These are phyloP conservation scores for Trapa incisa DNA, from an alignment of 345 rosid species.

Conservation along the genomic window DNA sequence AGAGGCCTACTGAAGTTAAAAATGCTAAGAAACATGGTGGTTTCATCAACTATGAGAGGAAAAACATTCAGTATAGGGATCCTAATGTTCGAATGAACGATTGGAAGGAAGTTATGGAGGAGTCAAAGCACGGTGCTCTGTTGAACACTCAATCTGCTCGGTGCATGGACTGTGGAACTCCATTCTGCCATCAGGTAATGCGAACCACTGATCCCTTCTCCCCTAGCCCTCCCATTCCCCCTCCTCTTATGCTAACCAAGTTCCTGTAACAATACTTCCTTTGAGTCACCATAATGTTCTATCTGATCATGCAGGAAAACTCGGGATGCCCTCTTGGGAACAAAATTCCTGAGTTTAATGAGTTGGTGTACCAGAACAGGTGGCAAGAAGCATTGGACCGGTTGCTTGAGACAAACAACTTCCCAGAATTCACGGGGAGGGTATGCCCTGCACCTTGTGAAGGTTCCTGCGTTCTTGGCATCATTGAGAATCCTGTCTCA, in stretches of 20 bases:
- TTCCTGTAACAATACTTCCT: too few species aligned
- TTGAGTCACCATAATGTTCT: neutral
- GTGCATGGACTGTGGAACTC: slow-evolving; percentile 99
- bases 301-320: slow-evolving; percentile 47
- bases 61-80: slow-evolving; percentile 81
- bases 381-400: slow-evolving; percentile 96
- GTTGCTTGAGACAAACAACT: slow-evolving; percentile 92
- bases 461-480: slow-evolving; percentile 98
- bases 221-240: too few species aligned
- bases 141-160: slow-evolving; percentile 92
- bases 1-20: slow-evolving; percentile 52
- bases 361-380: slow-evolving; percentile 92
- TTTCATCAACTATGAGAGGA: slow-evolving; percentile 83
- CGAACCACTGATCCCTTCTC: too few species aligned
- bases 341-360: slow-evolving; percentile 98
- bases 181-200: slow-evolving; percentile 94
- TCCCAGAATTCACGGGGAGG: slow-evolving; percentile 98
- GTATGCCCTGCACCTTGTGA: slow-evolving; percentile 99
- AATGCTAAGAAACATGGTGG: slow-evolving; percentile 78
- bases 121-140: slow-evolving; percentile 68
- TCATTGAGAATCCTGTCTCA: slow-evolving; percentile 97
- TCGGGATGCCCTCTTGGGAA: slow-evolving; percentile 99
- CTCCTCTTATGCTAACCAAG: too few species aligned
- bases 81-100: slow-evolving; percentile 75
- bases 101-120: slow-evolving; percentile 91